Base-by-base conservation (phyloP, 352 stramenopile genomes). In the Saprolegnia parasitica region DNA sequence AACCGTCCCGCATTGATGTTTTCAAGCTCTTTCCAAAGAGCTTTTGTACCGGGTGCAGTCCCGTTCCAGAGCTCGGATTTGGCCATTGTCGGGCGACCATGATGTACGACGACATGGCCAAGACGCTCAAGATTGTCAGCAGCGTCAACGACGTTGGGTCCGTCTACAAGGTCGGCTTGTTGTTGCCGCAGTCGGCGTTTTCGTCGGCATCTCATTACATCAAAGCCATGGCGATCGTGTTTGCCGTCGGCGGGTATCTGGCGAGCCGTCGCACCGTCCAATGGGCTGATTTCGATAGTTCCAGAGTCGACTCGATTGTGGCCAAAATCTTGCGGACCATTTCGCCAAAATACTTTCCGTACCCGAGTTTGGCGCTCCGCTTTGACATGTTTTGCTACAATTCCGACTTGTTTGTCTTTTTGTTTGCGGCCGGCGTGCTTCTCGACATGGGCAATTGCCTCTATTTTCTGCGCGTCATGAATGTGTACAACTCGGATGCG, bases 361-460 rank as follows among this genome's bases (percentile, higher is more conserved):
- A 70, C n/a, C 11, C 35, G n/a, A 70, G 37, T 23, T 29, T 62
- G 47, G 63, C 63, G 6, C 52, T 70, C 20, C 4, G 55, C 13
- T 61, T 70, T 39, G n/a, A 46, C 20, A 61, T 61, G 42, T 70
- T 70, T 70, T 62, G 23, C 39, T 70, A 61, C 54, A 70, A 70
- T 46, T 61, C 42, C n/a, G 63, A 70, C 37, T 11, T 70, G 16
- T 50, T 70, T 63, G 63, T 70, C 9, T 24, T 70, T 1, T 47
- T 70, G n/a, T 70, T 55, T 23, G 46, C 63, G 18, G 26, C 29
- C 9, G 46, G 29, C 29, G 23, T 56, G 11, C 32, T 67, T 39
- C 18, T 67, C 20, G 62, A 68, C 39, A 58, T 68, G 62, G 10
- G 9, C 26, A 6, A 68, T 8, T 32, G 35, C 2, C 29, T 35